Conservation (phyloP, 257 asterid genomes). For the Haberlea rhodopensis region DNA sequence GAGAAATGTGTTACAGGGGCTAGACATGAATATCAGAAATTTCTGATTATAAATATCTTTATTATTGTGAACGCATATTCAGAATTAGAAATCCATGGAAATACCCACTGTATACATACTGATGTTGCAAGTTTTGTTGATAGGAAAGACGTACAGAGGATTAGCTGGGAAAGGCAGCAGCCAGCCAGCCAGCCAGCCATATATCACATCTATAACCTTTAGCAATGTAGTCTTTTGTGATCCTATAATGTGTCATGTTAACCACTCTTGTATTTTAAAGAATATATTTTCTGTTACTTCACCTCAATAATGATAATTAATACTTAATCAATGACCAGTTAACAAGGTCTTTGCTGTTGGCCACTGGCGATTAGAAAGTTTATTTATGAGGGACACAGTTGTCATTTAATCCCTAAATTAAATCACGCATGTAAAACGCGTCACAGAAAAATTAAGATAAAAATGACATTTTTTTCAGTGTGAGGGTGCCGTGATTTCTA, state of each 20-base stretch:
- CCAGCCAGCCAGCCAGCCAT: too few species aligned
- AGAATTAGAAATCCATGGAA: neutral
- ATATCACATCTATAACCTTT: neutral
- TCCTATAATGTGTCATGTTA: neutral
- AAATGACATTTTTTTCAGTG: slow-evolving; percentile 1
- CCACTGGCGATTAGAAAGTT: neutral
- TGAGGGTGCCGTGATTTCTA: slow-evolving; percentile 11
- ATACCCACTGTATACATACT: neutral
- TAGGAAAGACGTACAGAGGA: neutral
- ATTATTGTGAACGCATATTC: neutral
- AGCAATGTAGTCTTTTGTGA: neutral
- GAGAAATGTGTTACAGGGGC: slow-evolving; percentile 13
- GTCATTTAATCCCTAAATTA: slow-evolving; percentile 11
- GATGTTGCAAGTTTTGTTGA: neutral
- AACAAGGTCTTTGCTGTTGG: neutral
- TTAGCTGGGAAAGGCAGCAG: neutral
- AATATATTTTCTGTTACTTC: neutral
- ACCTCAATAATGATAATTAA: neutral
- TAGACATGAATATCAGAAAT: neutral
- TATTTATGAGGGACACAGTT: slow-evolving; percentile 13
- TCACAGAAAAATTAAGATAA: neutral
- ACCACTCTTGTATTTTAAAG: neutral
- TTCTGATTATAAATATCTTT: neutral
- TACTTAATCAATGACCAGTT: neutral
- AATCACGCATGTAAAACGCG: neutral